Evolutionary conservation across 164 flowering plant genomes (phyloP), one percentile per base, ranked within the genome.

Genomic region (Dillenia turbinata): DNA sequence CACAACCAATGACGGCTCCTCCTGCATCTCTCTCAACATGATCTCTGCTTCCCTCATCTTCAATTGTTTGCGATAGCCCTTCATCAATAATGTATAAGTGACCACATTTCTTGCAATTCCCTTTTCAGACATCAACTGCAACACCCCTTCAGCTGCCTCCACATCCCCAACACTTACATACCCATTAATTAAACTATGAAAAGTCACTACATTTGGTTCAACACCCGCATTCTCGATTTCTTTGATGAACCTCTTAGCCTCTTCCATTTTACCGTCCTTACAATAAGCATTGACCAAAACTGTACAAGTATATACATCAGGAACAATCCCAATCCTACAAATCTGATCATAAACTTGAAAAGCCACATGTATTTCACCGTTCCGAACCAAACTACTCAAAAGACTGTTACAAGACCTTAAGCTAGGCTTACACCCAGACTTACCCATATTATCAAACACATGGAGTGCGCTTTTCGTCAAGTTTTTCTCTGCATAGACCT

Each of bases 371-470:
- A 11, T 61, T 12, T 85, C 78, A 9, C 85, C 73, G 1, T 61
- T 69, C 63, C 62, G 79, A 60, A 89, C 88, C 70, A 94, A 78
- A 68, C 63, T 69, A 73, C 86, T 85, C 76, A 94, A 69, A 74
- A 94, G 71, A 64, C 86, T 65, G 72, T 91, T 94, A 73, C 96
- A 94, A 55, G 95, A 89, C 56, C 78, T 67, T 82, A 86, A 73
- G 69, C 93, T 94, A 0, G 96, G 93, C n/a, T 48, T 61, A 13
- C 82, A 66, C 9, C 97, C 92, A 14, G 52, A 69, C 73, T 77
- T 80, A 3, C 81, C 79, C 90, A 91, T 91, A 64, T 85, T 78
- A 67, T 94, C 97, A 73, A 94, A 94, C 87, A 89, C 91, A 67
- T 78, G 69, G 15, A 94, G 67, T 7, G 97, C 98, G 67, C 79